Conservation (phyloP, 148 eudicot genomes). For the Diospyros kaki region DNA sequence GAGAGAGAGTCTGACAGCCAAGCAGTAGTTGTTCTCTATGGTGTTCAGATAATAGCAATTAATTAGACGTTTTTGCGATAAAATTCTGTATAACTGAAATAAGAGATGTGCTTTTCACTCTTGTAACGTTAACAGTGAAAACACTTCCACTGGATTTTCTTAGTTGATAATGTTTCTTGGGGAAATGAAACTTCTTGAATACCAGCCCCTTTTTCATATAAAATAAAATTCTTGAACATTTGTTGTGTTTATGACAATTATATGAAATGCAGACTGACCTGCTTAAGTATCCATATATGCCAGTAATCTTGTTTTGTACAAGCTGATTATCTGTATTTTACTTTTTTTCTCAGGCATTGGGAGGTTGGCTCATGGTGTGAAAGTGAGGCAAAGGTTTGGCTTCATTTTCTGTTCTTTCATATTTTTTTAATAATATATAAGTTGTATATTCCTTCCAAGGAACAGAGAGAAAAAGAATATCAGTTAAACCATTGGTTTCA, state of each 20-base stretch:
- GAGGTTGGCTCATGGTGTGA: constrained; percentile 76
- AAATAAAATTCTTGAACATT: neutral
- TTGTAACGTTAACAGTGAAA: too few species aligned
- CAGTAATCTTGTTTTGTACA: neutral
- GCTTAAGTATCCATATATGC: neutral
- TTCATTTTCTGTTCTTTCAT: constrained; percentile 2
- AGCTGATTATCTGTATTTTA: neutral
- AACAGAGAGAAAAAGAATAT: neutral
- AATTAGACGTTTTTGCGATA: too few species aligned
- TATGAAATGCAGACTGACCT: neutral
- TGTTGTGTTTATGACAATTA: neutral
- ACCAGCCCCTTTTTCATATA: neutral
- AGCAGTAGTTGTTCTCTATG: too few species aligned
- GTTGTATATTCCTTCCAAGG: neutral
- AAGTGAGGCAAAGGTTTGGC: constrained; percentile 94
- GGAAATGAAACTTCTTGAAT: too few species aligned
- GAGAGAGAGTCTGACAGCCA: too few species aligned
- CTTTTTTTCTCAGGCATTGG: constrained; percentile 58
- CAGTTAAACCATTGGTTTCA: neutral
- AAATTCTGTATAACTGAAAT: too few species aligned
- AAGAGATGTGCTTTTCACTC: too few species aligned
- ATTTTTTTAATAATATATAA: neutral
- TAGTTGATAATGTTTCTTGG: too few species aligned
- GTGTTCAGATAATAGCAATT: too few species aligned
- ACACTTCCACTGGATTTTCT: too few species aligned